These are phyloP conservation scores for Chloranthus sessilifolius DNA, from an alignment of 164 flowering plant species.

Conservation along the genomic window DNA sequence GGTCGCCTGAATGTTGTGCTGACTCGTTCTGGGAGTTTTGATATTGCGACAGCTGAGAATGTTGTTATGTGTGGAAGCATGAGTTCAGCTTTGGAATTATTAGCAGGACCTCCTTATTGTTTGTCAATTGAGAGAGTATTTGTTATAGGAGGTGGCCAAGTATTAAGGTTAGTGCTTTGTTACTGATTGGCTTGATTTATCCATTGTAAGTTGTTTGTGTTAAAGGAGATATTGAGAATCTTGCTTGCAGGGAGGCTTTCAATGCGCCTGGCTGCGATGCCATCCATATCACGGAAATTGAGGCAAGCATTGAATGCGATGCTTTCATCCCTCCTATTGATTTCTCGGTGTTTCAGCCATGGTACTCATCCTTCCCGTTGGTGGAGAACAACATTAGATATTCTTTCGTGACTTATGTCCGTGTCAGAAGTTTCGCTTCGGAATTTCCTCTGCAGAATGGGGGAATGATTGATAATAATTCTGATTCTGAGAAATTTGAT, in stretches of 20 bases:
- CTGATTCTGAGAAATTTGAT: constrained; percentile 35
- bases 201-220: neutral
- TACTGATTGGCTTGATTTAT: constrained; percentile 2
- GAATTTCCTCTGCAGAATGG: constrained; percentile 30
- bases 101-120: constrained; percentile 75
- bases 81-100: constrained; percentile 64
- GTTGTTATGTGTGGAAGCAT: constrained; percentile 87
- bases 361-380: constrained; percentile 77
- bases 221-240: constrained; percentile 3
- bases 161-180: constrained; percentile 46
- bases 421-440: constrained; percentile 44
- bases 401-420: constrained; percentile 69
- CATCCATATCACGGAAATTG: constrained; percentile 78
- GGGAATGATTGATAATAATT: constrained; percentile 14
- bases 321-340: constrained; percentile 83
- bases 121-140: constrained; percentile 79
- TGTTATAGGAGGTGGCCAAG: constrained; percentile 89
- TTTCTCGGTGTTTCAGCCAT: constrained; percentile 55
- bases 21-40: constrained; percentile 79
- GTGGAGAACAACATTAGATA: constrained; percentile 61
- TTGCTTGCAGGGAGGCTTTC: constrained; percentile 61
- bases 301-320: constrained; percentile 71
- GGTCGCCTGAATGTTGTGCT: constrained; percentile 91
- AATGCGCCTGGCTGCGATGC: constrained; percentile 83
- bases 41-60: constrained; percentile 73